A percentile compares a stretch with the other conserved stretches of the same genome.
Conservation (phyloP, 768 basidiomycete species). For the Lentinula sp. region DNA sequence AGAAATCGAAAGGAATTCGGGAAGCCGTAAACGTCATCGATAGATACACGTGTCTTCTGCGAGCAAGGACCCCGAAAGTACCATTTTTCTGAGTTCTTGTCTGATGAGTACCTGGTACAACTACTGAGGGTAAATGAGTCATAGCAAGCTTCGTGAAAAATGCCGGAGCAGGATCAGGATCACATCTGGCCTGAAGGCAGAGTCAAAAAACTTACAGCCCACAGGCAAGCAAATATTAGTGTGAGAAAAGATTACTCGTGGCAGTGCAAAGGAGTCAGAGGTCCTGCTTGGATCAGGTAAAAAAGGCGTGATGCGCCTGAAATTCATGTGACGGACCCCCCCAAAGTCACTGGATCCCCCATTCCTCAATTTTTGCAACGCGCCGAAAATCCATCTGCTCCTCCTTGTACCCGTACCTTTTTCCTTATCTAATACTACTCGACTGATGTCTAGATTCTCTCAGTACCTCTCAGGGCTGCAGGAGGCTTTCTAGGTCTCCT, state of each 20-base stretch:
- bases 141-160: too few species aligned
- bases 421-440: not conserved
- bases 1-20: not conserved
- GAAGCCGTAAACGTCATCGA: not conserved
- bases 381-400: conserved; percentile 3
- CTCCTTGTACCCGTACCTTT: not conserved
- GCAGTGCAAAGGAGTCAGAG: not conserved
- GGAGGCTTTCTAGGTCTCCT: not conserved
- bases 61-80: not conserved
- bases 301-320: conserved; percentile 6
- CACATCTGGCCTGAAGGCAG: too few species aligned
- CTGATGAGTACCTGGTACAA: too few species aligned
- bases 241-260: not conserved
- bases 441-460: not conserved
- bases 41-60: not conserved
- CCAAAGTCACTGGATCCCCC: not conserved
- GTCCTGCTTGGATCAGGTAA: not conserved
- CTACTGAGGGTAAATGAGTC: too few species aligned
- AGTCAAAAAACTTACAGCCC: too few species aligned
- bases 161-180: too few species aligned
- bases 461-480: not conserved
- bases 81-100: too few species aligned
- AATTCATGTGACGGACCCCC: not conserved
- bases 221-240: too few species aligned
- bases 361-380: not conserved